phyloP scores from a whole-genome alignment of 1,284 basidiomycete genomes.

The Meira miltonrushii region DNA sequence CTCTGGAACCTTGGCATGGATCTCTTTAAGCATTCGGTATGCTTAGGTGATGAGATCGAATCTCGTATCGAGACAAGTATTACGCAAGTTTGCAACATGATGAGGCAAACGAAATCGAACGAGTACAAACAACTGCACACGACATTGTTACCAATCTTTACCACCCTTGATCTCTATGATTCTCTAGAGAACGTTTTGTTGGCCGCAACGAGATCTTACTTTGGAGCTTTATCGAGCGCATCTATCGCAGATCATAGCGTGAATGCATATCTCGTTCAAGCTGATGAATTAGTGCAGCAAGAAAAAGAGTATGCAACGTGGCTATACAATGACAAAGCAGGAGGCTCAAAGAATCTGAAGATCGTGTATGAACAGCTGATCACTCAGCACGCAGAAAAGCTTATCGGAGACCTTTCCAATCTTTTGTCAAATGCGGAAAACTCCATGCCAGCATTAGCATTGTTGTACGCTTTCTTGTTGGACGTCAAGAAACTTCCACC shows the following conservation, averaged over 20 bases:
- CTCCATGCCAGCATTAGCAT: slow-evolving; percentile 16
- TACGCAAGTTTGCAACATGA: neutral
- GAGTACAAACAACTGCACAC: slow-evolving; percentile 24
- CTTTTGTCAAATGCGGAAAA: slow-evolving; percentile 19
- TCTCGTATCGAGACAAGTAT: slow-evolving; percentile 11
- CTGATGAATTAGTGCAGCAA: slow-evolving; percentile 20
- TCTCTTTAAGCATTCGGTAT: slow-evolving; percentile 29
- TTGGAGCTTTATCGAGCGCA: slow-evolving; percentile 20
- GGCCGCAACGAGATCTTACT: slow-evolving; percentile 25
- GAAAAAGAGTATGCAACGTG: slow-evolving; percentile 29
- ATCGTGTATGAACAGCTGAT: slow-evolving; percentile 24
- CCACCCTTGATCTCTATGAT: slow-evolving; percentile 23
- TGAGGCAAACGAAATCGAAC: neutral
- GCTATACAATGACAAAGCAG: slow-evolving; percentile 21
- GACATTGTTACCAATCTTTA: slow-evolving; percentile 29
- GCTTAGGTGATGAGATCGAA: slow-evolving; percentile 22
- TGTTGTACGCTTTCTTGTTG: slow-evolving; percentile 24
- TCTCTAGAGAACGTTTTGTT: slow-evolving; percentile 24
- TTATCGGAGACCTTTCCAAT: slow-evolving; percentile 25
- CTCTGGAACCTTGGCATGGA: slow-evolving; percentile 34
- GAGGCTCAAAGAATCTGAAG: slow-evolving; percentile 19
- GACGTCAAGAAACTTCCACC: slow-evolving; percentile 23
- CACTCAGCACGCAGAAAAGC: slow-evolving; percentile 23
- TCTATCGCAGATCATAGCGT: slow-evolving; percentile 14
- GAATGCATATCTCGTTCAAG: slow-evolving; percentile 27